Evolutionary conservation across 441 rosid species (phyloP).

Genomic region (Populus hybrid): DNA sequence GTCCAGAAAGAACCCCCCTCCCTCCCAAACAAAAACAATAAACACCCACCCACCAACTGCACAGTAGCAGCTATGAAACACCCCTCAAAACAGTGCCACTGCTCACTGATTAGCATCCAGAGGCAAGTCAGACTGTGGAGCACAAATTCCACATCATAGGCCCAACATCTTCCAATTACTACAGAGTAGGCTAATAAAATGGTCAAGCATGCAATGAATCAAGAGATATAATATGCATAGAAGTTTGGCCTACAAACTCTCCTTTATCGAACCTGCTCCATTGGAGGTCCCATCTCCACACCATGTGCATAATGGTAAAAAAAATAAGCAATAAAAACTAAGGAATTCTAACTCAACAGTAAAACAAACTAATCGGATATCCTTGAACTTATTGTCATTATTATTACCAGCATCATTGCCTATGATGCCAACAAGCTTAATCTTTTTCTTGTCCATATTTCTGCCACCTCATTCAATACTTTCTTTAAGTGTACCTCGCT

Average conservation of each 20-base stretch:
- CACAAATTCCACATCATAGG: background rate
- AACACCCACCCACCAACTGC: background rate
- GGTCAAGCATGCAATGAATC: background rate
- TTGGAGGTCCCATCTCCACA: background rate
- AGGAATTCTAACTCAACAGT: background rate
- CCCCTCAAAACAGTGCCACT: background rate
- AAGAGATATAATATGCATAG: too few species aligned
- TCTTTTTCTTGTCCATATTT: conserved; percentile 98
- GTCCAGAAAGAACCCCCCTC: background rate
- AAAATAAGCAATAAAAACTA: background rate
- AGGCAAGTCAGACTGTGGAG: background rate
- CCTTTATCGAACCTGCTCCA: background rate
- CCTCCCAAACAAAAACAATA: too few species aligned
- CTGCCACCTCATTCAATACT: conserved; percentile 97
- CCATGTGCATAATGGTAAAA: background rate
- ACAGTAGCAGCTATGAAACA: conserved; percentile 4
- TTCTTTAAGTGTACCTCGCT: conserved; percentile 91
- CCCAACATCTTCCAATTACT: background rate
- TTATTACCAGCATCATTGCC: conserved; percentile 44
- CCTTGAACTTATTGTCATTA: conserved; percentile 61
- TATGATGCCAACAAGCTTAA: conserved; percentile 86
- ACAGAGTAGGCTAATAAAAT: background rate
- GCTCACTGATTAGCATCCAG: background rate
- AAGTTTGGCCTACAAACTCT: conserved; percentile 2
- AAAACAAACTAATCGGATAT: conserved; percentile 48